Percentiles rank a stretch among this genome's conserved stretches.
Evolutionary conservation across 768 basidiomycete species (phyloP).

Genomic region (Trametes elegans): DNA sequence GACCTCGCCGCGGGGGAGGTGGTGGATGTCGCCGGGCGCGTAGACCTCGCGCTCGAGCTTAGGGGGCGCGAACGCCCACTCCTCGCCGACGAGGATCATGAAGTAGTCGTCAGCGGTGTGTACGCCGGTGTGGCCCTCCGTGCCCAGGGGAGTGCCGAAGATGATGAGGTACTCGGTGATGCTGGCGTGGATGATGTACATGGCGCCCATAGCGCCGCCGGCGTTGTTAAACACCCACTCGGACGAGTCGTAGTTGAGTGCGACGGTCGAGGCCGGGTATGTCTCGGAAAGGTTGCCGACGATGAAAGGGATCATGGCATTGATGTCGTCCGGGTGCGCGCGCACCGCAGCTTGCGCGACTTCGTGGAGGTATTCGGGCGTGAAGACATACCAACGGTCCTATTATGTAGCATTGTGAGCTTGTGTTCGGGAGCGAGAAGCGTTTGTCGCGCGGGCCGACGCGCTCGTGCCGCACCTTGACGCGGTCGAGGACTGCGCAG

Average conservation of each 20-base stretch:
- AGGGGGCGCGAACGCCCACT: conserved; percentile 90
- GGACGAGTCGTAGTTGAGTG: conserved; percentile 50
- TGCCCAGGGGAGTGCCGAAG: conserved; percentile 94
- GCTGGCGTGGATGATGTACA: conserved; percentile 96
- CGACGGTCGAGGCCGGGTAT: conserved; percentile 59
- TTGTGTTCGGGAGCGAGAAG: too few species aligned
- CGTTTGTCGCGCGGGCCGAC: not conserved
- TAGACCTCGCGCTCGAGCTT: conserved; percentile 85
- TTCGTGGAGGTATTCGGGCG: conserved; percentile 67
- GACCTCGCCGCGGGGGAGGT: conserved; percentile 74
- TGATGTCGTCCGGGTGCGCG: conserved; percentile 58
- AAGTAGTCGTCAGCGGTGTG: conserved; percentile 99
- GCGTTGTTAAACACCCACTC: conserved; percentile 99
- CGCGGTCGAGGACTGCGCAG: conserved; percentile 55
- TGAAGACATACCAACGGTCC: conserved; percentile 87
- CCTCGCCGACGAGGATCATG: conserved; percentile 90
- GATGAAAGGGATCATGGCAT: conserved; percentile 79
- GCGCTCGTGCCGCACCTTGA: conserved; percentile 47
- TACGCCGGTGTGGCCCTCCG: conserved; percentile 92
- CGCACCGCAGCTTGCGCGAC: conserved; percentile 75
- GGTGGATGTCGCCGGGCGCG: conserved; percentile 78
- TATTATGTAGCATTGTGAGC: too few species aligned
- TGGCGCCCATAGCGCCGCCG: conserved; percentile 96
- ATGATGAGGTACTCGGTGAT: conserved; percentile 97
- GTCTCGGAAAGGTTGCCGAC: conserved; percentile 73